phyloP scores from a whole-genome alignment of 2,329 filamentous ascomycete genomes.

The Lachnellula occidentalis region DNA sequence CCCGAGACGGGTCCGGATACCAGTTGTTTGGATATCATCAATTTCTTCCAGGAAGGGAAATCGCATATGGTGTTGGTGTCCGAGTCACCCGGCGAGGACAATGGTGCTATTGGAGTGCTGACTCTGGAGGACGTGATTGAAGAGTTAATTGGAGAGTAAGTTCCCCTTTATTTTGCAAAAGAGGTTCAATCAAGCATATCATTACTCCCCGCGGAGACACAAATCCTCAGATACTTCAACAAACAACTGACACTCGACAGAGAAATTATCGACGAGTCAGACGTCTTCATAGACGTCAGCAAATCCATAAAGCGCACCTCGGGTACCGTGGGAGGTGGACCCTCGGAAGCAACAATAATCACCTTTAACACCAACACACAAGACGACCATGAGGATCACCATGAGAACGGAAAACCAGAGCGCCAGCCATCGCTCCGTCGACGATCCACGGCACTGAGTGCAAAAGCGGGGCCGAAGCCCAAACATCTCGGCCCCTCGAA shows the following conservation, averaged over 20 bases:
- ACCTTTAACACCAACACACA: too few species aligned
- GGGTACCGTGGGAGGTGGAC: neutral
- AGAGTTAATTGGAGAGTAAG: constrained; percentile 90
- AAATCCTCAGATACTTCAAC: neutral
- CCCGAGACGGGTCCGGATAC: constrained; percentile 89
- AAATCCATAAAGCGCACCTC: constrained; percentile 75
- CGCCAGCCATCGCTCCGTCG: neutral
- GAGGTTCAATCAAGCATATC: too few species aligned
- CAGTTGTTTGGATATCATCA: constrained; percentile 92
- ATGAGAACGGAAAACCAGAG: neutral
- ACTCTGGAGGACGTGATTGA: constrained; percentile 96
- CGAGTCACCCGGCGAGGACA: constrained; percentile 73
- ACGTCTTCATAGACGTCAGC: constrained; percentile 93
- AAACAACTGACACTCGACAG: constrained; percentile 35
- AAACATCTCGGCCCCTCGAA: constrained; percentile 60
- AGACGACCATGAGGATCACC: too few species aligned
- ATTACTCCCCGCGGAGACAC: too few species aligned
- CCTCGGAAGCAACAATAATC: neutral
- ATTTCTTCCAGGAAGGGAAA: constrained; percentile 97
- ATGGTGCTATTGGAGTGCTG: constrained; percentile 77
- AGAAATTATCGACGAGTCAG: constrained; percentile 95
- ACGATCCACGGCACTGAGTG: neutral
- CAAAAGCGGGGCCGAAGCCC: constrained; percentile 36
- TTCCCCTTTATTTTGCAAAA: neutral
- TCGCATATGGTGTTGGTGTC: constrained; percentile 96